Percentiles rank a stretch among this genome's conserved stretches.
These are phyloP conservation scores for Diaporthe velutina DNA, from an alignment of 2,329 filamentous ascomycete species.

Conservation along the genomic window DNA sequence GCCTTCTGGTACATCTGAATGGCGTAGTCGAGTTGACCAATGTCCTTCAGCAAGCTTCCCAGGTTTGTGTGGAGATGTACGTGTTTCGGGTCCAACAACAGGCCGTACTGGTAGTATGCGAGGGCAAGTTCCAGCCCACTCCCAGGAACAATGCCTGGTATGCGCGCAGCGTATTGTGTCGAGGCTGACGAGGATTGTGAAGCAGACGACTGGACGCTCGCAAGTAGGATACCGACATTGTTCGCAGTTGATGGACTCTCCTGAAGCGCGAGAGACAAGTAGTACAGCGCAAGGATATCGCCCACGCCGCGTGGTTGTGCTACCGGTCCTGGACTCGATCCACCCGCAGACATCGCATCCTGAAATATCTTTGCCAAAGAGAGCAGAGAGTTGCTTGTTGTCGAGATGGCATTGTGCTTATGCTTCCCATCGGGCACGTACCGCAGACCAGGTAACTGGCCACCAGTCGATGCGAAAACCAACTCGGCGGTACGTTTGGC, in stretches of 20 bases:
- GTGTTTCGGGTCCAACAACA: slow-evolving; percentile 87
- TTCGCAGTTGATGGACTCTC: slow-evolving; percentile 98
- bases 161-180: slow-evolving; percentile 53
- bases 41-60: slow-evolving; percentile 94
- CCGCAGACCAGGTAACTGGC: slow-evolving; percentile 81
- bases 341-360: slow-evolving; percentile 88
- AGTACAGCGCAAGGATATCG: slow-evolving; percentile 95
- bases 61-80: slow-evolving; percentile 98
- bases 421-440: slow-evolving; percentile 79
- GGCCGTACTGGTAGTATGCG: slow-evolving; percentile 94
- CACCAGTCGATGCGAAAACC: slow-evolving; percentile 81
- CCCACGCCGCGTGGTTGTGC: slow-evolving; percentile 82
- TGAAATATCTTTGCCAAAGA: slow-evolving; percentile 98
- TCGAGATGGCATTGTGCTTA: slow-evolving; percentile 85
- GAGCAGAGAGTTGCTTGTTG: slow-evolving; percentile 93
- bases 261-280: slow-evolving; percentile 92
- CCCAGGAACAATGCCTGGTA: slow-evolving; percentile 85
- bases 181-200: slow-evolving; percentile 48
- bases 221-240: slow-evolving; percentile 97
- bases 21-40: slow-evolving; percentile 90
- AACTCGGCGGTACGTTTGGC: slow-evolving; percentile 86
- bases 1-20: slow-evolving; percentile 98
- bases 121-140: slow-evolving; percentile 90
- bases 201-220: slow-evolving; percentile 83
- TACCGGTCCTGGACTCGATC: slow-evolving; percentile 64